Evolutionary conservation across 805 yeast genomes (phyloP).

Genomic region (Ogataea corticis): DNA sequence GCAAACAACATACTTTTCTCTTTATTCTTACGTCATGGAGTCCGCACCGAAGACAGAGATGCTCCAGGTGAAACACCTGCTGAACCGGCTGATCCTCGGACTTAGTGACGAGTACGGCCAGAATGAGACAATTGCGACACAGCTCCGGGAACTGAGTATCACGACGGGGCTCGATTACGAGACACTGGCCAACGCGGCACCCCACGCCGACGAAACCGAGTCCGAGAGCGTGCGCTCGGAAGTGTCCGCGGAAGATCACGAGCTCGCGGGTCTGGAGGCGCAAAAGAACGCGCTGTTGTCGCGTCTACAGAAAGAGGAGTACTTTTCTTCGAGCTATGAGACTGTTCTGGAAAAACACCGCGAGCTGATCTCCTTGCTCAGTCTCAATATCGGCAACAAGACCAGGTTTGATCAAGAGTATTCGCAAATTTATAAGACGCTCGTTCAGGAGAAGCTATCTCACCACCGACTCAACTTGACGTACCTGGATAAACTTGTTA

Average conservation of each 20-base stretch:
- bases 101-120: slow-evolving; percentile 32
- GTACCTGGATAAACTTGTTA: slow-evolving; percentile 10
- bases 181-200: not conserved
- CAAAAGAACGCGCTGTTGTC: slow-evolving; percentile 30
- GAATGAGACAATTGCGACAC: slow-evolving; percentile 17
- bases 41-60: slow-evolving; percentile 17
- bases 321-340: slow-evolving; percentile 29
- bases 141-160: slow-evolving; percentile 17
- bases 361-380: slow-evolving; percentile 27
- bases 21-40: not conserved
- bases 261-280: slow-evolving; percentile 22
- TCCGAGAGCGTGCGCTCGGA: slow-evolving; percentile 6
- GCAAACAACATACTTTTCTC: no score
- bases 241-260: slow-evolving; percentile 16
- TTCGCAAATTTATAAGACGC: slow-evolving; percentile 15
- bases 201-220: not conserved
- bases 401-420: slow-evolving; percentile 22
- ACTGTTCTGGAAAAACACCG: slow-evolving; percentile 28
- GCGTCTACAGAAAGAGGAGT: slow-evolving; percentile 37
- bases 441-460: slow-evolving; percentile 13
- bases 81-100: slow-evolving; percentile 30
- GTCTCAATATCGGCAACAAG: slow-evolving; percentile 18
- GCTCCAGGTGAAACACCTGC: slow-evolving; percentile 22
- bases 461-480: slow-evolving; percentile 17
- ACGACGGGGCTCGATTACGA: slow-evolving; percentile 14